Conservation (phyloP, 1,284 basidiomycete genomes). For the Nidula niveotomentosa region DNA sequence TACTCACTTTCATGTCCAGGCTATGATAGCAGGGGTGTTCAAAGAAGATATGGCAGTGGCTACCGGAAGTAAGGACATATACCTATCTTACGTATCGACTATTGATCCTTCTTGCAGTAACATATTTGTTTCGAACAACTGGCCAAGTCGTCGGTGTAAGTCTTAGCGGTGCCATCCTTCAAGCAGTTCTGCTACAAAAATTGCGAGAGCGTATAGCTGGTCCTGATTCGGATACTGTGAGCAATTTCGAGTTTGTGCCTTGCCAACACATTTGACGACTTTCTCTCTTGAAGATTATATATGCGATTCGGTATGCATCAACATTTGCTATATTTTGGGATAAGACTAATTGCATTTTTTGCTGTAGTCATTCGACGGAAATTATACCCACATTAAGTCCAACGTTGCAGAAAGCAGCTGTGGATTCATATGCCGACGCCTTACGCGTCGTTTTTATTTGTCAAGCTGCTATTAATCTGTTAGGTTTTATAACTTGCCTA, state of each 20-base stretch:
- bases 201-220: constrained; percentile 75
- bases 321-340: constrained; percentile 1
- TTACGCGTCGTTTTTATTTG: constrained; percentile 86
- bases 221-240: constrained; percentile 67
- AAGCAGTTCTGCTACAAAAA: constrained; percentile 70
- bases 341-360: constrained; percentile 7
- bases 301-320: constrained; percentile 58
- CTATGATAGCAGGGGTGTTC: constrained; percentile 80
- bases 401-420: constrained; percentile 62
- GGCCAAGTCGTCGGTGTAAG: constrained; percentile 91
- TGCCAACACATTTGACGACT: constrained; percentile 14
- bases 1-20: constrained; percentile 41
- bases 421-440: constrained; percentile 82
- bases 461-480: constrained; percentile 61
- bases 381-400: constrained; percentile 76
- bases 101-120: constrained; percentile 51
- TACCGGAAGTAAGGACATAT: constrained; percentile 69
- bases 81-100: background rate
- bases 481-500: constrained; percentile 61
- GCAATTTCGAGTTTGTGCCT: constrained; percentile 22
- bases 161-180: constrained; percentile 78
- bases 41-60: constrained; percentile 85
- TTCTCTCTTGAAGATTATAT: constrained; percentile 54
- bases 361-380: constrained; percentile 72
- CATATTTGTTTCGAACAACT: constrained; percentile 87